A percentile compares a stretch with the other conserved stretches of the same genome.
These are phyloP conservation scores for Aspergillus calidoustus DNA, from an alignment of 2,329 filamentous ascomycete species.

Conservation along the genomic window DNA sequence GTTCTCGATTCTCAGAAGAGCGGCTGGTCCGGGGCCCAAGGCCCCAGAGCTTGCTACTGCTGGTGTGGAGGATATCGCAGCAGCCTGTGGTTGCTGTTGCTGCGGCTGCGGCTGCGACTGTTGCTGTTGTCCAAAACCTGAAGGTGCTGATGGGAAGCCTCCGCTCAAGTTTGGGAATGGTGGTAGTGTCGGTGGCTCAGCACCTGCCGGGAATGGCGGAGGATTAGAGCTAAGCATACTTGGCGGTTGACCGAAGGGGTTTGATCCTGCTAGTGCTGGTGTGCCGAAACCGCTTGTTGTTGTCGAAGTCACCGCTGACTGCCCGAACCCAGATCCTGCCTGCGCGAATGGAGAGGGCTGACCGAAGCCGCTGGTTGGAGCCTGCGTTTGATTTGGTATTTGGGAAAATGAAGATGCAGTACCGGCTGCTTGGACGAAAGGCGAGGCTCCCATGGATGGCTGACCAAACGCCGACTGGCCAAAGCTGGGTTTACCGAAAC, in stretches of 20 bases:
- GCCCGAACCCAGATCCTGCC: conserved; percentile 33
- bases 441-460: conserved; percentile 28
- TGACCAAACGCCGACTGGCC: conserved; percentile 37
- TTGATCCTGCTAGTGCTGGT: conserved; percentile 26
- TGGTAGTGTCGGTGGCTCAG: neutral
- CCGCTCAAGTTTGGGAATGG: neutral
- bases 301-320: conserved; percentile 26
- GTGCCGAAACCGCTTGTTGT: conserved; percentile 40
- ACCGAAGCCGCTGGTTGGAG: conserved; percentile 33
- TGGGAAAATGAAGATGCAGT: conserved; percentile 52
- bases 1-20: conserved; percentile 33
- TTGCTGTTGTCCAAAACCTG: conserved; percentile 41
- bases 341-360: conserved; percentile 42
- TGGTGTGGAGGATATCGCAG: conserved; percentile 19
- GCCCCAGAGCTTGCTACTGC: conserved; percentile 19
- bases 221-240: conserved; percentile 29
- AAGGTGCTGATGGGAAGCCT: conserved; percentile 17
- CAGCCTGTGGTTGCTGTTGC: conserved; percentile 29
- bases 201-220: neutral
- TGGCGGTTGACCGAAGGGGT: conserved; percentile 35
- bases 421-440: conserved; percentile 43
- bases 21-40: conserved; percentile 32
- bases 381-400: conserved; percentile 34
- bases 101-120: conserved; percentile 28
- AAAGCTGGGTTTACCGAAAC: conserved; percentile 39